Evolutionary conservation across 139 green algal genomes (phyloP), one percentile per base, ranked within the genome.

Genomic region (Dunaliella primolecta): DNA sequence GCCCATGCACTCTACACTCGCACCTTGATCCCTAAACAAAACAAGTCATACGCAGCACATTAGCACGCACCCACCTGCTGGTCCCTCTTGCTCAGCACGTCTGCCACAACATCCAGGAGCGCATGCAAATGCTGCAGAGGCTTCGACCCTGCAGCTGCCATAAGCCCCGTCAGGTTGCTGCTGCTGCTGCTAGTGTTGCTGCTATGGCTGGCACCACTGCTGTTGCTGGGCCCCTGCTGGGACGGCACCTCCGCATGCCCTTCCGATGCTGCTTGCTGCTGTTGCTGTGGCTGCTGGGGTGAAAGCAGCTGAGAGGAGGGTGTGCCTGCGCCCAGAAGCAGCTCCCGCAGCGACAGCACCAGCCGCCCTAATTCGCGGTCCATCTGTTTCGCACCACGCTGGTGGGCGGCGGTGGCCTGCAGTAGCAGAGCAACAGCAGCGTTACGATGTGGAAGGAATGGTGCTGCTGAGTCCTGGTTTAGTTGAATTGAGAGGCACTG

Each of bases 361-460:
- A 91, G 80, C 7, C 37, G 83, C 0, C 34, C 31, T 11, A 83
- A 23, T 36, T 87, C 75, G 21, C 27, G 77, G 46, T 64, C 46
- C 46, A 64, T 64, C 7, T 64, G 46, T 15, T 64, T 64, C 7
- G 46, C 7, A 15, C 46, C 46, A 25, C 46, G 88, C 77, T 82
- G 75, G 32, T 87, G 77, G 32, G 87, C 32, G 20, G 86, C 83
- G 2, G 81, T 76, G 7, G 76, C 75, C 85, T 88, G 85, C n/a
- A 55, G 74, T 3, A 31, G 1, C 32, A 36, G n/a, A n/a, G n/a
- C n/a, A n/a, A n/a, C n/a, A n/a, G n/a, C n/a, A n/a, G n/a, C n/a
- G n/a, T n/a, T n/a, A n/a, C n/a, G n/a, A n/a, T n/a, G n/a, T n/a
- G n/a, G n/a, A n/a, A n/a, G n/a, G n/a, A n/a, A n/a, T n/a, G n/a